phyloP scores from a whole-genome alignment of 768 basidiomycete species.

The Lactifluus volemus region DNA sequence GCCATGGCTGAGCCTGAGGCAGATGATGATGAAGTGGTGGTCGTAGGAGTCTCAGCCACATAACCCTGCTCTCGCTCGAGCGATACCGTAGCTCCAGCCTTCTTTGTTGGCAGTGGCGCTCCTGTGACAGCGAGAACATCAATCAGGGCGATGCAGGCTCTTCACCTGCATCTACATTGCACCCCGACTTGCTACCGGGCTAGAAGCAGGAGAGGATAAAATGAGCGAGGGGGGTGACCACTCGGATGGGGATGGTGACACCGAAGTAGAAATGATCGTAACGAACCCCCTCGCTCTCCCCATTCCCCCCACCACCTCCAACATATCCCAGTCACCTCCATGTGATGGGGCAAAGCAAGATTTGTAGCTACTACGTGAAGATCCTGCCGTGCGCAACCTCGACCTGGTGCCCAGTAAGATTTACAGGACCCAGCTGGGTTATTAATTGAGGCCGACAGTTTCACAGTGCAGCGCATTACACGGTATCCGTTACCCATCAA shows the following conservation, averaged over 20 bases:
- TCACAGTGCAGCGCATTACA: conserved; percentile 87
- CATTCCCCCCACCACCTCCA: no score
- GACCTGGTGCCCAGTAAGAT: conserved; percentile 83
- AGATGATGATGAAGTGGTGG: no score
- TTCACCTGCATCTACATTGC: conserved; percentile 36
- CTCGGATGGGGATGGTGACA: conserved; percentile 2
- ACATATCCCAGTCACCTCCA: background rate
- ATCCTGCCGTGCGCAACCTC: conserved; percentile 67
- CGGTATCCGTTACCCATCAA: conserved; percentile 87
- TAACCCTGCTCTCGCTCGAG: no score
- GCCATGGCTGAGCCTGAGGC: background rate
- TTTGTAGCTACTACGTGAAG: conserved; percentile 61
- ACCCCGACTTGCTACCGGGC: conserved; percentile 1
- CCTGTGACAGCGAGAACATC: conserved; percentile 27
- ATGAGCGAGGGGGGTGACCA: background rate
- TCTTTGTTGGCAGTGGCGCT: conserved; percentile 40
- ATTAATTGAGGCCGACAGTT: background rate
- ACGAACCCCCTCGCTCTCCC: conserved; percentile 20
- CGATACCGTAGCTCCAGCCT: no score
- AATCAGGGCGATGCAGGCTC: conserved; percentile 11
- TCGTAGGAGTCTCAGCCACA: no score
- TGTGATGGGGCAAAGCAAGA: background rate
- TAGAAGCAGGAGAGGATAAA: background rate
- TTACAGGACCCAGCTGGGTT: background rate
- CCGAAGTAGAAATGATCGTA: conserved; percentile 54